Percentiles rank a stretch among this genome's conserved stretches.
Evolutionary conservation across 805 yeast species (phyloP).

Genomic region (Tanozyma kutaoensis): DNA sequence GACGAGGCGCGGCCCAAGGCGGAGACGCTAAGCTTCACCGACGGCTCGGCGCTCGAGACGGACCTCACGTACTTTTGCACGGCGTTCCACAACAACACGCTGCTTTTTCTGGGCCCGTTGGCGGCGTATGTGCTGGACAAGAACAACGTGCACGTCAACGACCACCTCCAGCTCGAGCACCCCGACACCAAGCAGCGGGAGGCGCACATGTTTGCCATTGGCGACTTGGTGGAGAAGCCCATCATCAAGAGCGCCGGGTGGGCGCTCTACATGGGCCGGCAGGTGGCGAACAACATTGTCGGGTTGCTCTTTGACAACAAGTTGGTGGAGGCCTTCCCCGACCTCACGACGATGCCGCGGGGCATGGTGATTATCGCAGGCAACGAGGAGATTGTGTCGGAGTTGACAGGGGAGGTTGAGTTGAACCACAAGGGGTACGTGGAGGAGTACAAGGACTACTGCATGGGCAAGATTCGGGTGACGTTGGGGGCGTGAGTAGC

Average conservation of each 20-base stretch:
- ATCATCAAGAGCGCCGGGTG: conserved; percentile 32
- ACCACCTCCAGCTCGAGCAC: conserved; percentile 18
- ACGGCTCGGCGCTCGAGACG: conserved; percentile 13
- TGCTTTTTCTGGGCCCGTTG: conserved; percentile 10
- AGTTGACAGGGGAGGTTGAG: conserved; percentile 19
- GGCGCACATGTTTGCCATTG: conserved; percentile 18
- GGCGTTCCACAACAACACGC: conserved; percentile 18
- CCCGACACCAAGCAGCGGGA: too few species aligned
- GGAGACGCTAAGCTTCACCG: conserved; percentile 14
- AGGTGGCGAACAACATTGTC: conserved; percentile 22
- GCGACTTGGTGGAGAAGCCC: conserved; percentile 25
- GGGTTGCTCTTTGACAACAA: conserved; percentile 13
- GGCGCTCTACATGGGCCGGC: conserved; percentile 30
- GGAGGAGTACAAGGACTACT: conserved; percentile 26
- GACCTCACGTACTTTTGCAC: conserved; percentile 24
- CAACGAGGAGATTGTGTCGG: conserved; percentile 22
- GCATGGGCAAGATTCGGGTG: conserved; percentile 26
- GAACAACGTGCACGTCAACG: conserved; percentile 21
- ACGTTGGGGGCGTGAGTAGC: conserved; percentile 13
- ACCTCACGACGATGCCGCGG: conserved; percentile 17
- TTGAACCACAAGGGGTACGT: conserved; percentile 19
- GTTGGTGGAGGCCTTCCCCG: conserved; percentile 21
- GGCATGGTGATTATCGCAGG: conserved; percentile 32
- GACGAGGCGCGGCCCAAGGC: too few species aligned
- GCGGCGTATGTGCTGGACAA: conserved; percentile 11